Percentiles rank a stretch among this genome's conserved stretches.
These are phyloP conservation scores for Kodamaea sagamina DNA, from an alignment of 805 yeast species.

Conservation along the genomic window DNA sequence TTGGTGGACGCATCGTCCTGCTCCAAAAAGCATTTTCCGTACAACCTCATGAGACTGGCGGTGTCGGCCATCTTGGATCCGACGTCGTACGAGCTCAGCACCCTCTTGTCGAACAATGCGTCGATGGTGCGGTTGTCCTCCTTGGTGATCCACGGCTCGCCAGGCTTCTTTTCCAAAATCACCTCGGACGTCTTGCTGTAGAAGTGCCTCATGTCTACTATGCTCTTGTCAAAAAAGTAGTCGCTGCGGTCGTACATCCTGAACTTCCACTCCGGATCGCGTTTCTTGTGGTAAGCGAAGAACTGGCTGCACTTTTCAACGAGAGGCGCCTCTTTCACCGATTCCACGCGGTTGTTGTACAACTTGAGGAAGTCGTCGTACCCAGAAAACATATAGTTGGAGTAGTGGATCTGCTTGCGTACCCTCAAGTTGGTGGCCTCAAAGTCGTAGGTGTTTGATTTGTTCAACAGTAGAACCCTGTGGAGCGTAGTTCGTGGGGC, in stretches of 20 bases:
- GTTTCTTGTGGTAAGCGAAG: slow-evolving; percentile 22
- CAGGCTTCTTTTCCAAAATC: slow-evolving; percentile 4
- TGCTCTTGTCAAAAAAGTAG: slow-evolving; percentile 22
- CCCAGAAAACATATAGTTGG: slow-evolving; percentile 25
- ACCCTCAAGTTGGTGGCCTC: slow-evolving; percentile 2
- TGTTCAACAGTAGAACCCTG: background rate
- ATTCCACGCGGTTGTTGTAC: slow-evolving; percentile 9
- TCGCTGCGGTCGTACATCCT: slow-evolving; percentile 11
- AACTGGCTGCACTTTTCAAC: slow-evolving; percentile 27
- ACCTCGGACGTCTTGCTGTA: slow-evolving; percentile 11
- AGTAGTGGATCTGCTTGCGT: slow-evolving; percentile 22
- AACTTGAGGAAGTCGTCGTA: slow-evolving; percentile 21
- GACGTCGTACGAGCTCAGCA: slow-evolving; percentile 19
- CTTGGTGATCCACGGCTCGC: slow-evolving; percentile 14
- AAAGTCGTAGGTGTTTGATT: background rate
- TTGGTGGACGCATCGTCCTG: slow-evolving; percentile 1
- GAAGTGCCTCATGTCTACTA: slow-evolving; percentile 22
- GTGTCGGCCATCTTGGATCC: slow-evolving; percentile 36
- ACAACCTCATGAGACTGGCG: slow-evolving; percentile 29
- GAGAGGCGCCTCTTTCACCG: slow-evolving; percentile 16
- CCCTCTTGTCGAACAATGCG: slow-evolving; percentile 17
- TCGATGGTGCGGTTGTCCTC: slow-evolving; percentile 23
- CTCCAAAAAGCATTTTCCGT: slow-evolving; percentile 32
- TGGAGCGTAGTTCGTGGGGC: background rate
- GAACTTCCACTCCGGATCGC: slow-evolving; percentile 28